phyloP scores from a whole-genome alignment of 768 basidiomycete species.

The Lactarius psammicola region DNA sequence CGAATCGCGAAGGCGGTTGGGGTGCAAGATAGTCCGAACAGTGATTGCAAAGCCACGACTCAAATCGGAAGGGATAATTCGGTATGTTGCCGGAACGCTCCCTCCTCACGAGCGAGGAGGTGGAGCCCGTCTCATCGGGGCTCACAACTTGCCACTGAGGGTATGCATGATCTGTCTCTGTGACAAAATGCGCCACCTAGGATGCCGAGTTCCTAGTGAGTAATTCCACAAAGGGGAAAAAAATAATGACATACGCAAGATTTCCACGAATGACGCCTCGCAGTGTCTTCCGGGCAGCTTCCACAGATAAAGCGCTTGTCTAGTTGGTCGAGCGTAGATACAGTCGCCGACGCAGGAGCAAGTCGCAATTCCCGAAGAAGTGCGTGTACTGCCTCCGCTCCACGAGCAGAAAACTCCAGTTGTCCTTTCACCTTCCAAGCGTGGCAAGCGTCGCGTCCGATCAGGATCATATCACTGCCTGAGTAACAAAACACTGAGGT shows the following conservation, averaged over 20 bases:
- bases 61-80: neutral
- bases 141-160: slow-evolving; percentile 11
- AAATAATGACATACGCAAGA: slow-evolving; percentile 15
- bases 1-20: neutral
- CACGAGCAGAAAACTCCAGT: slow-evolving; percentile 6
- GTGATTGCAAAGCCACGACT: slow-evolving; percentile 24
- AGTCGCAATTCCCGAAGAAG: slow-evolving; percentile 9
- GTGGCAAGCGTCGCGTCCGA: slow-evolving; percentile 26
- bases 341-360: slow-evolving; percentile 3
- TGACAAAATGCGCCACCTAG: slow-evolving; percentile 16
- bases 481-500: slow-evolving; percentile 17
- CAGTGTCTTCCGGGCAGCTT: neutral
- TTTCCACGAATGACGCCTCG: slow-evolving; percentile 2
- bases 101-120: neutral
- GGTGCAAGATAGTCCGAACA: slow-evolving; percentile 13
- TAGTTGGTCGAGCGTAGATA: slow-evolving; percentile 9
- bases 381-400: slow-evolving; percentile 11
- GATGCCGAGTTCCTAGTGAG: neutral
- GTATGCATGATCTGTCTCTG: neutral
- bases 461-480: neutral
- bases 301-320: slow-evolving; percentile 10
- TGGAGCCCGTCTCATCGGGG: neutral
- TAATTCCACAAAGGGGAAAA: neutral
- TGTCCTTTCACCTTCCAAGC: slow-evolving; percentile 19
- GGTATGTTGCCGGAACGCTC: neutral